Evolutionary conservation across 768 basidiomycete genomes (phyloP).

Genomic region (Hericium erinaceus): DNA sequence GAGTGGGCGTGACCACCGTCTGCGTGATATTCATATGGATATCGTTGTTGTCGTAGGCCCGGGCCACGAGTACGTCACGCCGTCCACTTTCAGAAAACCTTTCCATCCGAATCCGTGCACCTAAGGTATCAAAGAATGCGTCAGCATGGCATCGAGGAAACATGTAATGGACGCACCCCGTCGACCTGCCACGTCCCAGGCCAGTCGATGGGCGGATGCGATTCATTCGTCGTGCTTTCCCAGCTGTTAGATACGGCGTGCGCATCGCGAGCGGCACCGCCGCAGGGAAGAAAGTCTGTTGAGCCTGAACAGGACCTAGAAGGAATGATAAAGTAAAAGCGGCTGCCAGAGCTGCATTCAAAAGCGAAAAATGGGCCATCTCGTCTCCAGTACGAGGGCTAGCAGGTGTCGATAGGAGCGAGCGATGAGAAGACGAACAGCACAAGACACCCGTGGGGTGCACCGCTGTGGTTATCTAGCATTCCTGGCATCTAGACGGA

Average conservation of each 20-base stretch:
- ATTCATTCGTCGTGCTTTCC: slow-evolving; percentile 35
- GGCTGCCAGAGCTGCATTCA: neutral
- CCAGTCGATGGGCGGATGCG: slow-evolving; percentile 40
- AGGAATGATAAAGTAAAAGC: neutral
- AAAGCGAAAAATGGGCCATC: too few relatives aligned
- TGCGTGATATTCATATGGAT: slow-evolving; percentile 12
- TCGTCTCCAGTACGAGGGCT: too few relatives aligned
- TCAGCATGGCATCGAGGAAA: neutral
- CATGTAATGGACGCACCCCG: too few relatives aligned
- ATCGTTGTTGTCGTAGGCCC: slow-evolving; percentile 1
- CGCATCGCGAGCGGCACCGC: slow-evolving; percentile 54
- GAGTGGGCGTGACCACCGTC: slow-evolving; percentile 26
- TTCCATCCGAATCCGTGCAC: slow-evolving; percentile 7
- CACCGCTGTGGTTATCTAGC: too few relatives aligned
- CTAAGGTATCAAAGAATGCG: neutral
- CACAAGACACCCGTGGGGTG: too few relatives aligned
- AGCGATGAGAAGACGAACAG: too few relatives aligned
- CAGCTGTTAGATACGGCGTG: slow-evolving; percentile 59
- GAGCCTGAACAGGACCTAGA: neutral
- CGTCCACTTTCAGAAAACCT: slow-evolving; percentile 5
- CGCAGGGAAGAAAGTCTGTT: neutral
- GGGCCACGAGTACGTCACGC: slow-evolving; percentile 10
- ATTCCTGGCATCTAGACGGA: too few relatives aligned
- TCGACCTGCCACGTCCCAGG: slow-evolving; percentile 58
- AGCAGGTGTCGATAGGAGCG: too few relatives aligned